These are phyloP conservation scores for Phialophora chinensis DNA, from an alignment of 2,329 filamentous ascomycete genomes.

Conservation along the genomic window DNA sequence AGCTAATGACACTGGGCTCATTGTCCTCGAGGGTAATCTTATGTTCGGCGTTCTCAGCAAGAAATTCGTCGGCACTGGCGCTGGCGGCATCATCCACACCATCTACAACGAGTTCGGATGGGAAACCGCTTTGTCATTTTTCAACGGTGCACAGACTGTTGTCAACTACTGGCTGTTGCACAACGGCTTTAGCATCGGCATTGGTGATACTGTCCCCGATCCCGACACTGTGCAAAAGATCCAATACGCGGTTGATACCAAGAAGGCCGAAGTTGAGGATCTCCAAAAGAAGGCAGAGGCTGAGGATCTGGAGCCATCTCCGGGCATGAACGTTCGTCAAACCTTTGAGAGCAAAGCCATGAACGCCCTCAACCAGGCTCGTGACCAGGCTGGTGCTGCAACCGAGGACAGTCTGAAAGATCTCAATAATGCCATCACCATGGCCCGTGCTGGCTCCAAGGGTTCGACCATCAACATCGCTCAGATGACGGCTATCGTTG, in stretches of 20 bases:
- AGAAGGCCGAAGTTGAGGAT: slow-evolving; percentile 79
- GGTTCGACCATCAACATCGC: slow-evolving; percentile 99
- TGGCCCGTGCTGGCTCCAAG: slow-evolving; percentile 96
- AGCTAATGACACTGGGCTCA: slow-evolving; percentile 74
- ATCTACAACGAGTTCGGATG: slow-evolving; percentile 94
- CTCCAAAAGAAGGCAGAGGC: slow-evolving; percentile 80
- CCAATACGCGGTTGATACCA: slow-evolving; percentile 76
- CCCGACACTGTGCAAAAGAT: slow-evolving; percentile 82
- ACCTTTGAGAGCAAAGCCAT: slow-evolving; percentile 98
- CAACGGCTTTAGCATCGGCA: slow-evolving; percentile 96
- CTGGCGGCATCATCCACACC: slow-evolving; percentile 91
- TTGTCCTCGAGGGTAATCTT: slow-evolving; percentile 85
- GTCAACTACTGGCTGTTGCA: slow-evolving; percentile 98
- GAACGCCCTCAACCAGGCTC: slow-evolving; percentile 89
- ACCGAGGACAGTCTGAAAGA: slow-evolving; percentile 94
- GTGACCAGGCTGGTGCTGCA: slow-evolving; percentile 92
- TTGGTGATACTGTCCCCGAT: slow-evolving; percentile 96
- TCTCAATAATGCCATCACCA: slow-evolving; percentile 93
- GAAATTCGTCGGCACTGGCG: slow-evolving; percentile 88
- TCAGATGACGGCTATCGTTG: slow-evolving; percentile 97
- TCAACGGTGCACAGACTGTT: slow-evolving; percentile 92
- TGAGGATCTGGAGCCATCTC: slow-evolving; percentile 87
- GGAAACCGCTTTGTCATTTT: slow-evolving; percentile 86
- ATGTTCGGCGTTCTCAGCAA: slow-evolving; percentile 91
- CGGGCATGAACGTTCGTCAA: slow-evolving; percentile 97